Evolutionary conservation across 257 asterid genomes (phyloP).

Genomic region (Salvia hispanica): DNA sequence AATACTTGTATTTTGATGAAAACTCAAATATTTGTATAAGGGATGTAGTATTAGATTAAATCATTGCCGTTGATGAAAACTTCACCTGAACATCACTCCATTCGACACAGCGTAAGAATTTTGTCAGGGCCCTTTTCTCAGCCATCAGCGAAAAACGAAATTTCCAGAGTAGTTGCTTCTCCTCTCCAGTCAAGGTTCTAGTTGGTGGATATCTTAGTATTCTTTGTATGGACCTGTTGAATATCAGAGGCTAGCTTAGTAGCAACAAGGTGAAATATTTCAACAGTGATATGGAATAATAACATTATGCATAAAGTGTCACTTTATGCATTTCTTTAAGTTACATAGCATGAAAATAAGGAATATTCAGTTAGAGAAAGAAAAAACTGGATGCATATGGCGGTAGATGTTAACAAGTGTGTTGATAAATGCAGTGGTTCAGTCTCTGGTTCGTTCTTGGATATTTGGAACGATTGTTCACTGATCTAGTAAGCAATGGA

Average conservation of each 20-base stretch:
- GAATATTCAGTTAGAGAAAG: constrained; percentile 2
- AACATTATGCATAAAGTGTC: constrained; percentile 12
- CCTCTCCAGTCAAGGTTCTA: constrained; percentile 92
- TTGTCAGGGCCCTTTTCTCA: constrained; percentile 92
- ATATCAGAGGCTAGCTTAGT: constrained; percentile 35
- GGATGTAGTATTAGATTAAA: neutral
- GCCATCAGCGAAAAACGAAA: constrained; percentile 93
- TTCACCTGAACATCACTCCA: constrained; percentile 98
- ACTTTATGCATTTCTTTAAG: constrained; percentile 9
- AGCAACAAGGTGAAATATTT: constrained; percentile 21
- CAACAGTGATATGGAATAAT: constrained; percentile 12
- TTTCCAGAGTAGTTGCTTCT: constrained; percentile 97
- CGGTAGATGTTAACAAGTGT: constrained; percentile 15
- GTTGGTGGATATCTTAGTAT: constrained; percentile 95
- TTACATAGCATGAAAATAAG: neutral
- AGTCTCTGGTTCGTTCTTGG: neutral
- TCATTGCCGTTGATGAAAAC: constrained; percentile 17
- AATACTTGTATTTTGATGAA: neutral
- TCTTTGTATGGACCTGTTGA: constrained; percentile 83
- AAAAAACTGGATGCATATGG: neutral
- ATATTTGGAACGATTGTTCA: constrained; percentile 5
- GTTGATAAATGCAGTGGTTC: neutral
- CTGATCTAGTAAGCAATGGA: constrained; percentile 3
- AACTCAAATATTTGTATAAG: constrained; percentile 8
- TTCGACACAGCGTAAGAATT: constrained; percentile 93